Evolutionary conservation across 176 grass and related monocot species (phyloP), one percentile per base, ranked within the genome.

Genomic region (Carex pumila): DNA sequence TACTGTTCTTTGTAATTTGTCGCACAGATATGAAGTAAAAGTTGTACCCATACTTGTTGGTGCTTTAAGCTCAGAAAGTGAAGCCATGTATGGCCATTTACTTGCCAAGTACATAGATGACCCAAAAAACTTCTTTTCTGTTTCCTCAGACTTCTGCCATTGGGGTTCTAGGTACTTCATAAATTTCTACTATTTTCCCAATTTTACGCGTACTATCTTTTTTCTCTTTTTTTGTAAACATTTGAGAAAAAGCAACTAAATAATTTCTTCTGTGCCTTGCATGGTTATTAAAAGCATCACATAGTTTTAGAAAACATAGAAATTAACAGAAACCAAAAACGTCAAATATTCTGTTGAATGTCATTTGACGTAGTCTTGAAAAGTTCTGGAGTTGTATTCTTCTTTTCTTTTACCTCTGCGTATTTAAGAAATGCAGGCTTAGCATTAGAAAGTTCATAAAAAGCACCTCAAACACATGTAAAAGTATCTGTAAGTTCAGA

Each of bases 141-240:
- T 99, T 25, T 99, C 96, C 10, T 95, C 96, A 21, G 96, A 99
- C 53, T 99, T 99, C 54, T 99, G 96, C 80, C 96, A 99, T 60
- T 99, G 96, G 96, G 93, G 96, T 86, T 89, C 95, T 65, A 86
- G 91, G 95, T 95, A 93, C 52, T 71, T 41, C 1, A 22, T 85
- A 85, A 84, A 15, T 21, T 59, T 91, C 54, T 71, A 10, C 2
- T 79, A 5, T 21, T 7, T 84, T 39, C 85, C 37, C 37, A 13
- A 13, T 85, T 82, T 65, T 61, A 65, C n/a, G 0, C 81, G n/a
- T 79, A 84, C 57, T 10, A 74, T 83, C 39, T 13, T 75, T 59
- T 71, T 67, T 17, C 7, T 12, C 10, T 64, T 69, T 57, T 18
- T 18, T 32, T 57, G 45, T 11, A 47, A 68, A 49, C 4, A 50